These are phyloP conservation scores for Rubroboletus pulcherrimus DNA, from an alignment of 768 basidiomycete genomes.

Conservation along the genomic window DNA sequence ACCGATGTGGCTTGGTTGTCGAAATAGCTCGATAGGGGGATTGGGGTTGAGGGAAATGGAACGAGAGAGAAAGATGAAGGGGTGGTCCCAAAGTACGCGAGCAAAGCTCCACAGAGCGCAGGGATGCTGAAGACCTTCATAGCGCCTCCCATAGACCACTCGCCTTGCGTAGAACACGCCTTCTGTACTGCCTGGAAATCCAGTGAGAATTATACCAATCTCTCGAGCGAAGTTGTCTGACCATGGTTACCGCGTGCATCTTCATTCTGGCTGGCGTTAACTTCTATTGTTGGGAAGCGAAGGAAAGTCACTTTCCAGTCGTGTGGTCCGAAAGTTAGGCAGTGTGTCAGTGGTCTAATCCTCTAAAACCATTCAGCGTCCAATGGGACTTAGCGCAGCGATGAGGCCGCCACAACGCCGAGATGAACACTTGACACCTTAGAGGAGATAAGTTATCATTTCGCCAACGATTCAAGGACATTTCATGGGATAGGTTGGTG, in stretches of 20 bases:
- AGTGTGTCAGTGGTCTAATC: neutral
- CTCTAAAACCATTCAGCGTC: neutral
- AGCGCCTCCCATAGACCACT: constrained; percentile 5
- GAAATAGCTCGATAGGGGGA: constrained; percentile 32
- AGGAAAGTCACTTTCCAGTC: neutral
- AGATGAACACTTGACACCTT: neutral
- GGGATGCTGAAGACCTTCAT: constrained; percentile 22
- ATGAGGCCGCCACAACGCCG: neutral
- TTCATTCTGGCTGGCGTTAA: neutral
- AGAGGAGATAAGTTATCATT: neutral
- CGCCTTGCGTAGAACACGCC: constrained; percentile 5
- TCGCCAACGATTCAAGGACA: neutral
- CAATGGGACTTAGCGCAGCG: neutral
- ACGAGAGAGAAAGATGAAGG: constrained; percentile 8
- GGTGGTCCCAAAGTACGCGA: constrained; percentile 16
- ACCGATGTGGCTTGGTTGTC: constrained; percentile 44
- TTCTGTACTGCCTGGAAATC: constrained; percentile 3
- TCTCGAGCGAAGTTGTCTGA: constrained; percentile 9
- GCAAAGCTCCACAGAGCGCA: constrained; percentile 17
- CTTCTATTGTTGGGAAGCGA: neutral
- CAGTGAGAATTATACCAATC: neutral
- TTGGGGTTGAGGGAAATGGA: constrained; percentile 31
- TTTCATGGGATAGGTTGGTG: neutral
- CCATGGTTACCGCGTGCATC: constrained; percentile 4
- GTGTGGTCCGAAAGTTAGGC: neutral